Percentiles rank a stretch among this genome's conserved stretches.
Conservation (phyloP, 1,284 basidiomycete species). For the Athelia psychrophila region DNA sequence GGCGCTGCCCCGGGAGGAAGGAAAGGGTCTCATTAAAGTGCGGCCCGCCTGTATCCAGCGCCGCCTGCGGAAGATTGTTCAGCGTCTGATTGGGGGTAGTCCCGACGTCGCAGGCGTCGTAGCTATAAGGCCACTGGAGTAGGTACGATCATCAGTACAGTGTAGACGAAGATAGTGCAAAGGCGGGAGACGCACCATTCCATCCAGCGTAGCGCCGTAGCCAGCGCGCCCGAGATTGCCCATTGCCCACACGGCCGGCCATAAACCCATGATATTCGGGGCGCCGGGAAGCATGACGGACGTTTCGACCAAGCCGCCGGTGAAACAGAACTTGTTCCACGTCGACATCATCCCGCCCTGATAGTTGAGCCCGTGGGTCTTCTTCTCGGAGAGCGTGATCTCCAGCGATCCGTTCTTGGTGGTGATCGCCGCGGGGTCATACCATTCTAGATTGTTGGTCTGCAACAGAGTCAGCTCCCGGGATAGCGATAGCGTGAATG, state of each 20-base stretch:
- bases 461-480: conserved; percentile 22
- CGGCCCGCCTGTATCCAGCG: conserved; percentile 43
- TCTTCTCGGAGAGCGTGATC: conserved; percentile 45
- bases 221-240: conserved; percentile 57
- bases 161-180: background rate
- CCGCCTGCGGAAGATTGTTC: conserved; percentile 30
- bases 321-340: conserved; percentile 65
- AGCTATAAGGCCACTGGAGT: conserved; percentile 70
- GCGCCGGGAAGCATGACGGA: conserved; percentile 64
- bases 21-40: conserved; percentile 37
- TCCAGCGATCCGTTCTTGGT: conserved; percentile 54
- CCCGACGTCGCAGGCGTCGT: conserved; percentile 73
- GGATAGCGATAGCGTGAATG: background rate
- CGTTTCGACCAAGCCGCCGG: conserved; percentile 56
- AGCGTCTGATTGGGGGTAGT: conserved; percentile 57
- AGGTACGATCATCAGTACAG: background rate
- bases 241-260: conserved; percentile 74
- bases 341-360: conserved; percentile 28
- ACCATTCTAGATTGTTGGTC: conserved; percentile 65
- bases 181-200: conserved; percentile 31
- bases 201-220: conserved; percentile 47
- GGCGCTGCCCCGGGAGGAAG: conserved; percentile 70
- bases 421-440: conserved; percentile 54
- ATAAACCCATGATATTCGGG: conserved; percentile 52
- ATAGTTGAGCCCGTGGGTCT: conserved; percentile 50